Conservation (phyloP, 306 rosid genomes). For the Fragaria ananassa region DNA sequence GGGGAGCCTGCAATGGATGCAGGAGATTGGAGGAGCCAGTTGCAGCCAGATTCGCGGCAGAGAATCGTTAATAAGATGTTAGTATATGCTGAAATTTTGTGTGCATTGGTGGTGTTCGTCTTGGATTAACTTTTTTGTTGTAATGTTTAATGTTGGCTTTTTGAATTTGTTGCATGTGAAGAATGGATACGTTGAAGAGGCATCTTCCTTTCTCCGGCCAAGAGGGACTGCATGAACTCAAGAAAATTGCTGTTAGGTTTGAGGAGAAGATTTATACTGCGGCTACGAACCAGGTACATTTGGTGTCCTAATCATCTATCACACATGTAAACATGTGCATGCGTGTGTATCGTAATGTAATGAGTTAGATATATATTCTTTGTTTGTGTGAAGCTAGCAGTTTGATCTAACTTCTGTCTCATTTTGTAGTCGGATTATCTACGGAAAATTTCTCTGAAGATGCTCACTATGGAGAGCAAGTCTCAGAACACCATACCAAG, state of each 20-base stretch:
- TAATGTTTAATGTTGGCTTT: neutral
- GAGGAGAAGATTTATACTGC: constrained; percentile 69
- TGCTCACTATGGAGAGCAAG: constrained; percentile 65
- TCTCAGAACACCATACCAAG: constrained; percentile 46
- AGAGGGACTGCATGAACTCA: constrained; percentile 59
- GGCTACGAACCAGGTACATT: constrained; percentile 61
- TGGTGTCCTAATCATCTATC: constrained; percentile 3
- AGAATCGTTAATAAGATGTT: neutral
- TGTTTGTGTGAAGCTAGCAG: neutral
- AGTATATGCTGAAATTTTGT: neutral
- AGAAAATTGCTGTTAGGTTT: constrained; percentile 66
- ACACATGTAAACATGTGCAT: neutral
- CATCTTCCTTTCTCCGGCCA: constrained; percentile 58
- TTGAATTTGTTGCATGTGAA: constrained; percentile 21
- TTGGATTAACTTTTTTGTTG: neutral
- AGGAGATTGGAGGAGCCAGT: constrained; percentile 16
- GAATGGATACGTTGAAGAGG: constrained; percentile 72
- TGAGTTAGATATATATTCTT: neutral
- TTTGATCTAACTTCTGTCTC: neutral
- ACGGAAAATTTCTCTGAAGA: constrained; percentile 30
- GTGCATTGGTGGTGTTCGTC: neutral
- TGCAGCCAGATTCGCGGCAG: neutral
- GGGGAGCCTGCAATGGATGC: neutral
- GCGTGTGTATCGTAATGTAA: neutral
- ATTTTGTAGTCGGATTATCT: constrained; percentile 3